Base-by-base conservation (phyloP, 2,329 filamentous ascomycete genomes). In the Zymoseptoria crescenta region DNA sequence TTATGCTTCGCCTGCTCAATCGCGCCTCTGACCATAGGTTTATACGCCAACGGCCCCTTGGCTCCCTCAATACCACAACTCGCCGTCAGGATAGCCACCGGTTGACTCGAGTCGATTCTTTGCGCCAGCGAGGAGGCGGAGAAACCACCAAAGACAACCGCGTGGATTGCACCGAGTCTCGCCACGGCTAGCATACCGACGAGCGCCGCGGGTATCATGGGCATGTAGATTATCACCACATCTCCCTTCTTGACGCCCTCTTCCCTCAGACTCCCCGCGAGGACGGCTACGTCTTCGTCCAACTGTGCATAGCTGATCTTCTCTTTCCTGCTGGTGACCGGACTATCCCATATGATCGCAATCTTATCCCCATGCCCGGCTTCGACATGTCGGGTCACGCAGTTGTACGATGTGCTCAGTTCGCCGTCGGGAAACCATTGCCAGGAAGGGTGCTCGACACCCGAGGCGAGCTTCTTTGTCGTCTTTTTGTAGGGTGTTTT, bases 81-180 rank as follows among this genome's bases (percentile, higher is more conserved):
- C 0, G 92, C 91, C 0, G 92, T 96, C 72, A 96, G 82, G 54
- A 96, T 84, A 8, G 83, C 85, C 8, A 83, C 83, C 7, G 92
- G 90, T 35, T 82, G 82, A 7, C 88, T 90, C 0, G 89, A 88
- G 55, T 96, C 91, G 65, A 97, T 96, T 27, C 92, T 83, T 75
- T 96, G 92, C 0, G 91, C 90, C 51, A 96, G 80, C 3, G 91
- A 89, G 8, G 81, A 79, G 0, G 91, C 80, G 0, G 90, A 91
- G 72, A 97, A 97, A 0, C 93, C 92, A 49, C 93, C 93, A 74
- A 96, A 96, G 3, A 97, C 93, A 4, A 96, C 90, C 3, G 89
- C 86, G 71, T 97, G 93, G 56, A 96, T 85, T 16, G 91, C 93
- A 9, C 92, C 93, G 0, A 96, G 79, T 8, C 91, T 84, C 61